These are phyloP conservation scores for Saxophila tyrrhenica DNA, from an alignment of 495 filamentous ascomycete species.

Conservation along the genomic window DNA sequence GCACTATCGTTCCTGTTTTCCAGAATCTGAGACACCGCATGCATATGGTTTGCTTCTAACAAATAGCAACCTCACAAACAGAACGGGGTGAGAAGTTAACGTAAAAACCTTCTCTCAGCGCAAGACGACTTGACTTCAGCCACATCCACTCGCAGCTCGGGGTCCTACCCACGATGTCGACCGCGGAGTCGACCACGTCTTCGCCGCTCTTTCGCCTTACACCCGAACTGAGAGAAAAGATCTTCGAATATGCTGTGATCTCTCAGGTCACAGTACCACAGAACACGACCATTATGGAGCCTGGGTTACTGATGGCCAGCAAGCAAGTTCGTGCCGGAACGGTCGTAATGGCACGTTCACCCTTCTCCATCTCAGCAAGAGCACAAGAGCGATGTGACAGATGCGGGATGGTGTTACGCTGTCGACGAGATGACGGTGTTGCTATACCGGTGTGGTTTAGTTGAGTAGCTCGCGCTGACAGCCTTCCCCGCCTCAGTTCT, in stretches of 20 bases:
- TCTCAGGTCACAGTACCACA: not conserved
- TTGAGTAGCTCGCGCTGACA: too few species aligned
- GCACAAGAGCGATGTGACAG: not conserved
- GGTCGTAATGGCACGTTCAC: not conserved
- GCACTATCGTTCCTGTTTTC: not conserved
- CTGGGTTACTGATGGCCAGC: not conserved
- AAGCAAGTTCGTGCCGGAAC: not conserved
- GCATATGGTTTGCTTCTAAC: too few species aligned
- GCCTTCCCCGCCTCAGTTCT: not conserved
- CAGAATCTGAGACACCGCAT: too few species aligned
- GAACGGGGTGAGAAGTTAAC: too few species aligned
- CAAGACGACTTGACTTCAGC: too few species aligned
- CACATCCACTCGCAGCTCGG: not conserved
- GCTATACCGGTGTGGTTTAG: too few species aligned
- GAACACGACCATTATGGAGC: not conserved
- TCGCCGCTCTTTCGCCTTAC: not conserved
- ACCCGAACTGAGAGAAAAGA: not conserved
- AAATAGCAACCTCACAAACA: too few species aligned
- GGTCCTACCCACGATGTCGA: not conserved
- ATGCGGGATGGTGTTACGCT: not conserved
- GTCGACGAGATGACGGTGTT: too few species aligned
- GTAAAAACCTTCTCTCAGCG: too few species aligned
- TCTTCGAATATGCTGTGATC: not conserved
- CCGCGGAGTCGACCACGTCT: not conserved
- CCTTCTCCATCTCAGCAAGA: not conserved